A percentile compares a stretch with the other conserved stretches of the same genome.
These are phyloP conservation scores for Coelastrella sp. DNA, from an alignment of 139 green algal genomes.

Conservation along the genomic window DNA sequence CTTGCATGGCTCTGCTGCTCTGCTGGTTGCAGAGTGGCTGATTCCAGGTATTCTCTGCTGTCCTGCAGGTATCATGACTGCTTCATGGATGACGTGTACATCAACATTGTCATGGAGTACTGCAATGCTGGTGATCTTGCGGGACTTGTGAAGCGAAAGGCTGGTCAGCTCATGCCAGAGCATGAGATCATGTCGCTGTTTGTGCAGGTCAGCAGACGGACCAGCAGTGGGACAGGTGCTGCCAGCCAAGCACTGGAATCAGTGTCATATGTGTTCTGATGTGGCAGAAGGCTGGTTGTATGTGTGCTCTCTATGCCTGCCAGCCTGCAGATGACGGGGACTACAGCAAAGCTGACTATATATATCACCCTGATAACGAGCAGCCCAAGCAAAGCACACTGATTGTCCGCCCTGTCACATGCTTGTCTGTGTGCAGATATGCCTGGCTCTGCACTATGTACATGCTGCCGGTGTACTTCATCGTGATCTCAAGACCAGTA, in stretches of 20 bases:
- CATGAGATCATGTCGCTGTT: slow-evolving; percentile 75
- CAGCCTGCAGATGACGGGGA: too few relatives aligned
- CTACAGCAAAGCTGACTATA: too few relatives aligned
- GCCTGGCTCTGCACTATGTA: slow-evolving; percentile 71
- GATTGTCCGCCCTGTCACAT: too few relatives aligned
- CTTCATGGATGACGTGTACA: slow-evolving; percentile 60
- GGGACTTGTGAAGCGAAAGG: slow-evolving; percentile 55
- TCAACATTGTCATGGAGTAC: slow-evolving; percentile 84
- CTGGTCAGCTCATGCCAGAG: slow-evolving; percentile 61
- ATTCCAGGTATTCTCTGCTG: too few relatives aligned
- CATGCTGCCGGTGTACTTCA: slow-evolving; percentile 69
- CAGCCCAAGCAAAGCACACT: too few relatives aligned
- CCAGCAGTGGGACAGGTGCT: too few relatives aligned
- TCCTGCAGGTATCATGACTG: slow-evolving; percentile 68
- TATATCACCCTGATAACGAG: too few relatives aligned
- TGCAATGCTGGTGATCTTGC: slow-evolving; percentile 77
- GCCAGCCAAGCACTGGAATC: too few relatives aligned
- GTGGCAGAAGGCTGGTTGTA: too few relatives aligned
- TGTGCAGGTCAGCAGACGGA: slow-evolving; percentile 63
- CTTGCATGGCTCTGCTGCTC: neutral
- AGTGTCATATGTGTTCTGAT: too few relatives aligned
- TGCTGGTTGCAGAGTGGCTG: neutral
- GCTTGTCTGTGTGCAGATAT: slow-evolving; percentile 51
- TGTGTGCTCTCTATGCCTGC: too few relatives aligned
- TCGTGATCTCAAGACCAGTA: slow-evolving; percentile 67